These are phyloP conservation scores for Candida sp. DNA, from an alignment of 1,139 yeast species.

Conservation along the genomic window DNA sequence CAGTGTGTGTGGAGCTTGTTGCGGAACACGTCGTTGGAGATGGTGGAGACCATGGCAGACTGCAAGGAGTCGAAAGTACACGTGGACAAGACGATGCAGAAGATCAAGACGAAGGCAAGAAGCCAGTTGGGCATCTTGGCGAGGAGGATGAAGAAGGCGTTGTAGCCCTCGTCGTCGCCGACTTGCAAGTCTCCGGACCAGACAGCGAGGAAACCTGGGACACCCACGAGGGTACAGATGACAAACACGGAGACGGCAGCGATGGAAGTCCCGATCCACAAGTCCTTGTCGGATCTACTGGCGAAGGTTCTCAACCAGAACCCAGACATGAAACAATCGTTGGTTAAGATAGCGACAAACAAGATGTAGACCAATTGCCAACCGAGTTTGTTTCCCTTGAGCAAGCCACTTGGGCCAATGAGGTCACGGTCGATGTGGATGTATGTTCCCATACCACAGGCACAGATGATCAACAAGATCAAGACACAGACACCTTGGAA, in stretches of 20 bases:
- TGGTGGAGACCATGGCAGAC: conserved; percentile 86
- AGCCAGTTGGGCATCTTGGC: conserved; percentile 87
- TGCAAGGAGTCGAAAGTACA: conserved; percentile 91
- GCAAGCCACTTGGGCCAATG: conserved; percentile 67
- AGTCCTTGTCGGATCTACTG: conserved; percentile 74
- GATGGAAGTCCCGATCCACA: conserved; percentile 73
- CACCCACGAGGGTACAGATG: conserved; percentile 74
- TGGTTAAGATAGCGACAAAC: conserved; percentile 85
- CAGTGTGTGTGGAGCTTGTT: conserved; percentile 71
- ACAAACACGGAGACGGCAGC: conserved; percentile 71
- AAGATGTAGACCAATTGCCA: conserved; percentile 91
- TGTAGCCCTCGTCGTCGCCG: conserved; percentile 62
- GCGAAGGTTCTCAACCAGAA: conserved; percentile 97
- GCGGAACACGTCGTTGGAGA: conserved; percentile 89
- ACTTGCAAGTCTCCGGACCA: conserved; percentile 81
- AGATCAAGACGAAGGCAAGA: conserved; percentile 80
- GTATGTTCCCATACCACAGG: conserved; percentile 81
- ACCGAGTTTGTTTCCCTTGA: conserved; percentile 72
- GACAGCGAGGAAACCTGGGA: conserved; percentile 86
- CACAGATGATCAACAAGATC: conserved; percentile 68
- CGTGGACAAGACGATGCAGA: conserved; percentile 74
- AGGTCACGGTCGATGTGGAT: conserved; percentile 67
- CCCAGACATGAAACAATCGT: conserved; percentile 89
- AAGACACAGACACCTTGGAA: conserved; percentile 83
- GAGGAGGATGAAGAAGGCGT: conserved; percentile 73